Evolutionary conservation across 192 early-diverging fungal genomes (phyloP).

Genomic region (Thamnidium elegans): DNA sequence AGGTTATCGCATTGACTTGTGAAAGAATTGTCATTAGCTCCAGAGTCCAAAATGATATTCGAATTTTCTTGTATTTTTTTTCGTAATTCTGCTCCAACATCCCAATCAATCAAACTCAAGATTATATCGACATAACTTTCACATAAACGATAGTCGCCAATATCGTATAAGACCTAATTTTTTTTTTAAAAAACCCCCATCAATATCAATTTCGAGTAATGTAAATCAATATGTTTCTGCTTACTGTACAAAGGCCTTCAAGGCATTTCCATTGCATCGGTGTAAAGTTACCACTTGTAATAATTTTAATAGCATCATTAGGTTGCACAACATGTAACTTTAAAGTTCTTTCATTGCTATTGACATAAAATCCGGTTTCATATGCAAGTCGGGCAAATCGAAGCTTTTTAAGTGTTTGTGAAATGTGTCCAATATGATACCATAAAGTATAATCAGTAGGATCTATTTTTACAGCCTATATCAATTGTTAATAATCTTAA

Average conservation of each 20-base stretch:
- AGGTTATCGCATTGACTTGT: background rate
- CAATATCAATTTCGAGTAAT: background rate
- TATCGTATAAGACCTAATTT: conserved; percentile 42
- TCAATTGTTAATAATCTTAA: background rate
- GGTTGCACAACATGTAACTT: background rate
- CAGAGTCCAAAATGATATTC: background rate
- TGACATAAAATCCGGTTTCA: conserved; percentile 25
- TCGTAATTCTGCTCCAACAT: conserved; percentile 16
- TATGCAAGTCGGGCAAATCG: conserved; percentile 33
- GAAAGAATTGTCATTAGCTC: background rate
- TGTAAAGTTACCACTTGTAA: conserved; percentile 2
- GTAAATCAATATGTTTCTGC: background rate
- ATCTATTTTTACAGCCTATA: conserved; percentile 31
- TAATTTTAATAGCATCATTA: background rate
- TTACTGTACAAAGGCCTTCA: conserved; percentile 31
- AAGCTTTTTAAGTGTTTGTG: conserved; percentile 7
- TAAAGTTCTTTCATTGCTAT: conserved; percentile 5
- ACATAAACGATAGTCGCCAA: conserved; percentile 43
- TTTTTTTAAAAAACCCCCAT: background rate
- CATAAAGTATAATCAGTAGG: conserved; percentile 29
- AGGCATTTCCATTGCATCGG: conserved; percentile 36
- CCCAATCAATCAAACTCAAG: conserved; percentile 29
- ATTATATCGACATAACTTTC: conserved; percentile 34
- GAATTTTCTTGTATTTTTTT: background rate
- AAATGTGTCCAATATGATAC: conserved; percentile 31